Conservation (phyloP, 192 early-diverging fungal genomes). For the Backusella tarrabulga region DNA sequence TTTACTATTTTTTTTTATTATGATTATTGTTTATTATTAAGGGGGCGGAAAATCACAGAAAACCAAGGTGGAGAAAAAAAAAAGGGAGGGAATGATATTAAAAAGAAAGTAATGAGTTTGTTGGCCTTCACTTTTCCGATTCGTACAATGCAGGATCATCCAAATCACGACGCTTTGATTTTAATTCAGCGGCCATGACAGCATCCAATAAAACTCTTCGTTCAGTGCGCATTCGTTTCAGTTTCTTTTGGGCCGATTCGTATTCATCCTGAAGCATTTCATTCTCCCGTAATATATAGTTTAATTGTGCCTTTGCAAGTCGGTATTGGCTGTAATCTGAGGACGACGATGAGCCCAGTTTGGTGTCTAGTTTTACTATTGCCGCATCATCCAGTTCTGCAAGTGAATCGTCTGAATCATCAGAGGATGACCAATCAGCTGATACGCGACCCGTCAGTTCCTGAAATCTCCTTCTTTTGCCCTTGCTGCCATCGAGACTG, state of each 20-base stretch:
- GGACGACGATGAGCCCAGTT: neutral
- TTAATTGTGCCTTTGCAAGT: constrained; percentile 39
- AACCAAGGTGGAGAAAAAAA: neutral
- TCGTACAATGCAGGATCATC: constrained; percentile 10
- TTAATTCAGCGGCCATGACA: constrained; percentile 28
- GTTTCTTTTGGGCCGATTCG: constrained; percentile 24
- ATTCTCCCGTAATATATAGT: constrained; percentile 44
- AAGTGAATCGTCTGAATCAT: neutral
- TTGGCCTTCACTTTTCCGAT: neutral
- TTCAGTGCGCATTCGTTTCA: constrained; percentile 41
- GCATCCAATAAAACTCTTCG: constrained; percentile 43
- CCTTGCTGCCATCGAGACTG: neutral
- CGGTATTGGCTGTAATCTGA: constrained; percentile 27
- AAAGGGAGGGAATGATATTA: neutral
- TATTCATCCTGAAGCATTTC: constrained; percentile 46
- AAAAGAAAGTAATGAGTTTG: too few relatives aligned
- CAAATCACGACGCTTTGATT: neutral
- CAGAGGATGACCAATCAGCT: neutral
- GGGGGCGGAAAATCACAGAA: neutral
- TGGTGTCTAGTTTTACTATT: neutral
- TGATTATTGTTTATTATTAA: neutral
- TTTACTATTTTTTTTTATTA: neutral
- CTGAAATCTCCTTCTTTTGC: neutral
- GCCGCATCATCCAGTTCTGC: neutral
- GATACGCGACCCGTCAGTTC: neutral